A percentile compares a stretch with the other conserved stretches of the same genome.
phyloP scores from a whole-genome alignment of 2,329 filamentous ascomycete genomes.

The Penicillium paneum region DNA sequence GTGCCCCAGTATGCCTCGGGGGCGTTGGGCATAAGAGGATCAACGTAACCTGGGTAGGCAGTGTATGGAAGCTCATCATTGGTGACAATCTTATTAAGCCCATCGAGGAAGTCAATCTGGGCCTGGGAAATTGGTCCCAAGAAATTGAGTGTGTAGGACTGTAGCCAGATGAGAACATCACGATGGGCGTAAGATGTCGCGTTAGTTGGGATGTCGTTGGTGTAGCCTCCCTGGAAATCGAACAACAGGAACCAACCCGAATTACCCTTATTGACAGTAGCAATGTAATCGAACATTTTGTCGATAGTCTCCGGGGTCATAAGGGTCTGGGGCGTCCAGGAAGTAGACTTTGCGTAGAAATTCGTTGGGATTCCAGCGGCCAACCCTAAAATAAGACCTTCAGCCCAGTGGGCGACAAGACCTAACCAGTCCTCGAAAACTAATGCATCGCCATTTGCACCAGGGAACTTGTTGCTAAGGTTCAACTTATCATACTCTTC shows the following conservation, averaged over 20 bases:
- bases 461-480: not conserved
- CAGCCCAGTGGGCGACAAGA: not conserved
- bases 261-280: not conserved
- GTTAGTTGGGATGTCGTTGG: slow-evolving; percentile 53
- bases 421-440: not conserved
- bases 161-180: slow-evolving; percentile 61
- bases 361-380: not conserved
- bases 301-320: not conserved
- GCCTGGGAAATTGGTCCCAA: slow-evolving; percentile 37
- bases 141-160: slow-evolving; percentile 57
- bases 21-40: not conserved
- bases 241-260: slow-evolving; percentile 36
- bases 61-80: not conserved
- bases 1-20: not conserved
- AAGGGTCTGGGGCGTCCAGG: not conserved
- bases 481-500: slow-evolving; percentile 1
- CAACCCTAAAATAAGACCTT: not conserved
- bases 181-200: slow-evolving; percentile 61
- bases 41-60: not conserved
- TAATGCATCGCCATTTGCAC: slow-evolving; percentile 40
- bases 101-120: not conserved
- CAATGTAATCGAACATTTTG: not conserved
- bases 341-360: not conserved
- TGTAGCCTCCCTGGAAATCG: slow-evolving; percentile 50
- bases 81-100: slow-evolving; percentile 15